Conservation (phyloP, 2,329 filamentous ascomycete genomes). For the Neopestalotiopsis clavispora region DNA sequence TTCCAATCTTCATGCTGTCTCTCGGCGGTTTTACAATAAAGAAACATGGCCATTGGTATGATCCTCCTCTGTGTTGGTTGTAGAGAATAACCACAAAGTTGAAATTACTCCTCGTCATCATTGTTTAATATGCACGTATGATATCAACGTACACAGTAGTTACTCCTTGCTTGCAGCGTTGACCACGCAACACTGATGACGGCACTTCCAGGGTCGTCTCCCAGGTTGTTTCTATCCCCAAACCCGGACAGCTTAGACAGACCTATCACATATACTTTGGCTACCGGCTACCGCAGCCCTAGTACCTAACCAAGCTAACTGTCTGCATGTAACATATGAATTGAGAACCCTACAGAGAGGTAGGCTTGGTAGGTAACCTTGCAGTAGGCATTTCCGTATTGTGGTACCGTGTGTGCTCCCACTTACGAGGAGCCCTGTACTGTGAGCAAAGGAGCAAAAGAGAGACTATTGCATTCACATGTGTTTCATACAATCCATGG, state of each 20-base stretch:
- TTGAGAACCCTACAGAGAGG: not conserved
- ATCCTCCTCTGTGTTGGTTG: too few species aligned
- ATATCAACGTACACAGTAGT: not conserved
- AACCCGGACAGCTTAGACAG: not conserved
- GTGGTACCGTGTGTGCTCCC: not conserved
- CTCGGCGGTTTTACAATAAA: not conserved
- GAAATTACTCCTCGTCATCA: too few species aligned
- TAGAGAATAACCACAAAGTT: too few species aligned
- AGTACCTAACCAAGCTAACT: not conserved
- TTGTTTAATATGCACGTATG: not conserved
- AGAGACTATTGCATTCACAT: not conserved
- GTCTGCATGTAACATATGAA: not conserved
- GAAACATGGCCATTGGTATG: not conserved
- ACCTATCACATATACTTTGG: not conserved
- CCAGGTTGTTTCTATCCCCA: not conserved
- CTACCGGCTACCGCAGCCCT: not conserved
- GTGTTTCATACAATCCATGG: too few species aligned
- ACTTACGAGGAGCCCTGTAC: not conserved
- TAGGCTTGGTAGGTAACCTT: not conserved
- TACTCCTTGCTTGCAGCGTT: not conserved
- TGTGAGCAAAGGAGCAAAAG: not conserved
- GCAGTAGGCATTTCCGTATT: not conserved
- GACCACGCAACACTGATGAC: slow-evolving; percentile 1
- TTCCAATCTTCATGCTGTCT: not conserved
- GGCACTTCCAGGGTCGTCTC: not conserved